A percentile compares a stretch with the other conserved stretches of the same genome.
Evolutionary conservation across 106 monocot genomes (phyloP).

Genomic region (Allium cepa): DNA sequence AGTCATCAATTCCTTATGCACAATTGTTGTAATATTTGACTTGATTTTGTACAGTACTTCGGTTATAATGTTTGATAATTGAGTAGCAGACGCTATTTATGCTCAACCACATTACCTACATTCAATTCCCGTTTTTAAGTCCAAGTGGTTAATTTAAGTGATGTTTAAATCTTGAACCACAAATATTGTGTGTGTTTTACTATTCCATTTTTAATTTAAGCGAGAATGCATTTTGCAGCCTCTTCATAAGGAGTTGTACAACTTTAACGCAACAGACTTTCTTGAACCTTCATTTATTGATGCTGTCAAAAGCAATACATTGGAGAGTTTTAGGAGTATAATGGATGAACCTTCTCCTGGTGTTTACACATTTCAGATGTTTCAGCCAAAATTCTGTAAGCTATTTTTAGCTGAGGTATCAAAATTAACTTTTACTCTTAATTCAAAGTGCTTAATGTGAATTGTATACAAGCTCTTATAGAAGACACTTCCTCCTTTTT

Average conservation of each 20-base stretch:
- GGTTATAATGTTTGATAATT: no score
- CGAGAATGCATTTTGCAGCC: conserved; percentile 37
- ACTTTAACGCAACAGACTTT: conserved; percentile 49
- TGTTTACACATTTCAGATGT: conserved; percentile 79
- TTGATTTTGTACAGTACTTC: no score
- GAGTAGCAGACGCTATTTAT: no score
- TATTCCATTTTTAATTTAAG: no score
- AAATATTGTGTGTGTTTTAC: no score
- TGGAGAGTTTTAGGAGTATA: conserved; percentile 79
- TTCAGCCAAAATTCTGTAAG: conserved; percentile 86
- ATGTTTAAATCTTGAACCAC: no score
- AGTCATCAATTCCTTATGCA: no score
- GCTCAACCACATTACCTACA: no score
- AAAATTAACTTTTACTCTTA: not conserved
- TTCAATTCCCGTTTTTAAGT: no score
- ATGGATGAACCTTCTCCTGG: conserved; percentile 80
- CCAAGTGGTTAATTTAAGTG: no score
- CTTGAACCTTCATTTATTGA: conserved; percentile 75
- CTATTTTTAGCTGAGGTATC: conserved; percentile 82
- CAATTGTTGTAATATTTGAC: no score
- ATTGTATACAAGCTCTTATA: not conserved
- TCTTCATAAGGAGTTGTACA: conserved; percentile 70
- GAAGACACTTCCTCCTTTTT: conserved; percentile 1
- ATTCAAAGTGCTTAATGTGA: no score
- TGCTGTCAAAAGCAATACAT: conserved; percentile 65